Conservation (phyloP, 306 rosid species). For the cucumber (Cucumis sativus) region DNA sequence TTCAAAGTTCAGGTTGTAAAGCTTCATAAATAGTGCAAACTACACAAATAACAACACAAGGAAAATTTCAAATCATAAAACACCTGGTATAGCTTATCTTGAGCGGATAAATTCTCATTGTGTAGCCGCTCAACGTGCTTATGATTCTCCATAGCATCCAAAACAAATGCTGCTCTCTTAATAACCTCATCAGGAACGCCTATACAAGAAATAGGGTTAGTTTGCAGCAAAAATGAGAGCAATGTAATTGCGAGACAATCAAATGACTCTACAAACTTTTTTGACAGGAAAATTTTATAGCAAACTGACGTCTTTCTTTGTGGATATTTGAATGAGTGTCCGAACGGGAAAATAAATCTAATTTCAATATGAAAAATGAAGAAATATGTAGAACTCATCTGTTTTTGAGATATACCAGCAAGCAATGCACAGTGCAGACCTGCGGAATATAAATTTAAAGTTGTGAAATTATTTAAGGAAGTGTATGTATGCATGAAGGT, state of each 20-base stretch:
- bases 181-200: conserved; percentile 76
- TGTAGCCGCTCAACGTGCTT: conserved; percentile 40
- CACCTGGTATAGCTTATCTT: conserved; percentile 62
- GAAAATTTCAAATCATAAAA: conserved; percentile 9
- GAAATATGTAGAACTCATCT: background rate
- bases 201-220: conserved; percentile 8
- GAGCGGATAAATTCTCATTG: conserved; percentile 46
- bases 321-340: background rate
- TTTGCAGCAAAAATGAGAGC: background rate
- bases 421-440: conserved; percentile 90
- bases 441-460: conserved; percentile 25
- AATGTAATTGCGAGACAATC: background rate
- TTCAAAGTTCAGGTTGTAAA: background rate
- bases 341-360: background rate
- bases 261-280: background rate
- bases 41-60: background rate
- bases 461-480: conserved; percentile 13
- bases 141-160: conserved; percentile 50
- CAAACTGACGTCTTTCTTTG: background rate
- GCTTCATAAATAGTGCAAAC: background rate
- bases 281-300: background rate
- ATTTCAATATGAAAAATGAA: background rate
- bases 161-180: conserved; percentile 61
- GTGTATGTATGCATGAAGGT: background rate
- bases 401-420: conserved; percentile 45